Base-by-base conservation (phyloP, 2,329 filamentous ascomycete species). In the Aspergillus brunneoviolaceus region DNA sequence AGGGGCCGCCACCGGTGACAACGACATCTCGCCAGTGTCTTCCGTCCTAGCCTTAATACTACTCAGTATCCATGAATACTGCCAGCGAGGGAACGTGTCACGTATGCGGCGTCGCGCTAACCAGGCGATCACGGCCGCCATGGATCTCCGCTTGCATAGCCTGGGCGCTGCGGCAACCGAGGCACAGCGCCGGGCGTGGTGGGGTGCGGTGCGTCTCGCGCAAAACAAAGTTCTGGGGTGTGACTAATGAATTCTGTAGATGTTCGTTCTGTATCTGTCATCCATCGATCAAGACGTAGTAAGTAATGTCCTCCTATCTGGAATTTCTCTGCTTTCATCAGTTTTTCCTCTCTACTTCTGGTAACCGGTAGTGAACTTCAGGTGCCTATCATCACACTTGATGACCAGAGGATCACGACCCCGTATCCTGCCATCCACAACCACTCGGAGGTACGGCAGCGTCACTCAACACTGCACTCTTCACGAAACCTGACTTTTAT, bases 61-160 rank as follows among this genome's bases (percentile, higher is more conserved):
- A 0, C 62, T 71, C 16, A 60, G 58, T 4, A 31, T 70, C 3
- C 70, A 70, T 57, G 67, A 71, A 51, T 67, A 63, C 51, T 65
- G 59, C 27, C 68, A 71, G 47, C 60, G 66, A 10, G 68, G 67
- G 3, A 71, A 67, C 52, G 45, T 59, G 2, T 57, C 60, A 0
- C 58, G 62, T n/a, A 71, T 71, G 68, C 66, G 69, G 11, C 48
- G 57, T 35, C 63, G 67, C 2, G 60, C 65, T 6, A 66, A 70
- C 27, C 64, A 70, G n/a, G 69, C 69, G 11, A 25, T 70, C 5
- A 70, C 68, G 0, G 60, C 61, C 7, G 68, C 69, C 21, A 69
- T 71, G 65, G 69, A 70, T 47, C 52, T 69, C 3, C 66, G 67
- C 1, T 57, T 71, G 10, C 66, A 71, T 53, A 54, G 47, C 31